Evolutionary conservation across 2,329 filamentous ascomycete species (phyloP), one percentile per base, ranked within the genome.

Genomic region (Talaromyces albobiverticillius): DNA sequence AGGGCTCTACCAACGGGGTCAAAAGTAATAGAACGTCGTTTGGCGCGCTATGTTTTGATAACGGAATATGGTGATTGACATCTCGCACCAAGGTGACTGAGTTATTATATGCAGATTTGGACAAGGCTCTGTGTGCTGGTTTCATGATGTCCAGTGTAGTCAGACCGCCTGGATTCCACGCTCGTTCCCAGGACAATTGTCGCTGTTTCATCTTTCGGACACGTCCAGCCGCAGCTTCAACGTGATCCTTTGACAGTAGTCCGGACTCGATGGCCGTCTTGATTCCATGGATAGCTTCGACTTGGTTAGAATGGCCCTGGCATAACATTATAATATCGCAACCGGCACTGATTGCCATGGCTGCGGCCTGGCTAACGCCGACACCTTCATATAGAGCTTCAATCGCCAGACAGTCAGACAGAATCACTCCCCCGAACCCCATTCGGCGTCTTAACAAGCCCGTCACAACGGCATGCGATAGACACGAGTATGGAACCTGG

Each of bases 281-380:
- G 32, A 55, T 55, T 18, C 53, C 53, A 16, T 45, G 47, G 25
- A 55, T 55, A 14, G 53, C 53, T 49, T 55, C 53, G 18, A 51
- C 22, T 10, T 55, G 53, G 14, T 55, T 55, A 22, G 46, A 55
- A 34, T 55, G 46, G 32, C 53, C 48, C 20, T 55, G 53, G 34
- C 53, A 55, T 16, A 55, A 23, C 53, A 55, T 55, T 8, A 55
- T 55, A 40, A 55, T 42, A 41, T 55, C 53, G 25, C 53, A 55
- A 1, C 53, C 53, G 10, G 53, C 53, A 38, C 46, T 55, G n/a
- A 55, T 51, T 13, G 53, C 53, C 53, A 55, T 55, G 7, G 46
- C 53, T 26, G 53, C 53, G 20, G 53, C 53, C 25, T 55, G 53
- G 25, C 53, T 55, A 23, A 55, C 53, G 5, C 53, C 53, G n/a